Conservation (phyloP, 2,329 filamentous ascomycete genomes). For the Graphilbum sp. region DNA sequence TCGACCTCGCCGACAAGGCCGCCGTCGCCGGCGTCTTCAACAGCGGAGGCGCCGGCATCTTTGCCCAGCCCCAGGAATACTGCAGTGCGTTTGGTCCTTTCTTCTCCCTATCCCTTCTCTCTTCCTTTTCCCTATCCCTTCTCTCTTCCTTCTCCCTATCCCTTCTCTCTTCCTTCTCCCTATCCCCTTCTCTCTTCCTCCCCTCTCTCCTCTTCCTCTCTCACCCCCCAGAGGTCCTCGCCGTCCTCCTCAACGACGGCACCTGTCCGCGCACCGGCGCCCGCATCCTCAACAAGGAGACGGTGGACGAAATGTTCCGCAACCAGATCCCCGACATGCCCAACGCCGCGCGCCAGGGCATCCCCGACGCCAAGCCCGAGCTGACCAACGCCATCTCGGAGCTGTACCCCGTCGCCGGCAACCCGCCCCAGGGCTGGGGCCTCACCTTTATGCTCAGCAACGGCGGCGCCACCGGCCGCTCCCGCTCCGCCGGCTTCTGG, state of each 20-base stretch:
- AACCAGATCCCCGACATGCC: constrained; percentile 41
- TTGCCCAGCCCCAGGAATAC: constrained; percentile 24
- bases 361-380: constrained; percentile 26
- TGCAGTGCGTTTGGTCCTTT: constrained; percentile 5
- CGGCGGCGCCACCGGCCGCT: constrained; percentile 30
- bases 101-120: neutral
- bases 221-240: constrained; percentile 30
- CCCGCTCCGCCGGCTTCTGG: constrained; percentile 31
- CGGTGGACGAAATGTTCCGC: constrained; percentile 42
- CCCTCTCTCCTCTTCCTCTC: neutral
- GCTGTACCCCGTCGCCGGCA: constrained; percentile 23
- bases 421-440: constrained; percentile 44
- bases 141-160: no score
- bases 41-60: constrained; percentile 27
- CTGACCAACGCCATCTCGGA: constrained; percentile 28
- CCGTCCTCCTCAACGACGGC: constrained; percentile 43
- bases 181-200: no score
- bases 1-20: constrained; percentile 2
- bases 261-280: constrained; percentile 35
- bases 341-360: constrained; percentile 25
- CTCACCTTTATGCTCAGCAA: constrained; percentile 35
- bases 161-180: neutral
- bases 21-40: constrained; percentile 13
- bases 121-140: neutral
- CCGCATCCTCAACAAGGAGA: constrained; percentile 33